These are phyloP conservation scores for Xylaria polymorpha DNA, from an alignment of 2,329 filamentous ascomycete genomes.

Conservation along the genomic window DNA sequence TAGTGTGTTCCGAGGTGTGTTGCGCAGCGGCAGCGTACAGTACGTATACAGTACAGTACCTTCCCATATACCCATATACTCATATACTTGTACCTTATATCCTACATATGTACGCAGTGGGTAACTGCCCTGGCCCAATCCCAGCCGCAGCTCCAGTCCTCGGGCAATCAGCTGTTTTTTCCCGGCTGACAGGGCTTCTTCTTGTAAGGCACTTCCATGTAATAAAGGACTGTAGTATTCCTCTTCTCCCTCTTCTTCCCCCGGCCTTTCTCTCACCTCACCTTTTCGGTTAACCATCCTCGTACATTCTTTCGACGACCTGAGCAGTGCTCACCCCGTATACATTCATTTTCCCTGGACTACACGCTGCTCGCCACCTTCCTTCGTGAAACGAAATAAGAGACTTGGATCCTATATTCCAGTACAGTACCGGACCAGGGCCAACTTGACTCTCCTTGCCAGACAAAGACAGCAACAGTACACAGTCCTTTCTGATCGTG, in stretches of 20 bases:
- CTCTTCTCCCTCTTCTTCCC: conserved; percentile 21
- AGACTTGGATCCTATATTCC: conserved; percentile 13
- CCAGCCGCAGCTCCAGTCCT: conserved; percentile 28
- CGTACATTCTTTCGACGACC: conserved; percentile 48
- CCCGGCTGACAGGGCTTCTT: conserved; percentile 10
- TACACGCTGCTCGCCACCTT: conserved; percentile 45
- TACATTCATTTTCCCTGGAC: conserved; percentile 48
- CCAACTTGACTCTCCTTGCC: conserved; percentile 1
- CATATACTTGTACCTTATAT: background rate
- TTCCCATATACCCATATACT: background rate
- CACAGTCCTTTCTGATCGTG: conserved; percentile 35
- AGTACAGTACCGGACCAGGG: background rate
- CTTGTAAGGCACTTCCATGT: conserved; percentile 24
- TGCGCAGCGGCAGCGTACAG: background rate
- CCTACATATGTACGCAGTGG: too few relatives aligned
- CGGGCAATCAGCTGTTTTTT: conserved; percentile 13
- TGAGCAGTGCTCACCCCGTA: conserved; percentile 52
- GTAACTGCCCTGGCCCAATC: conserved; percentile 1
- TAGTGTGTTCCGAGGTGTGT: background rate
- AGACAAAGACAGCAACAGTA: conserved; percentile 28
- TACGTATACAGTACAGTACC: background rate
- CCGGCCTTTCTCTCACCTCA: conserved; percentile 29
- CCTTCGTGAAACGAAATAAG: conserved; percentile 44
- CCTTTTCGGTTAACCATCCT: conserved; percentile 33
- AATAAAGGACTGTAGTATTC: conserved; percentile 37